Base-by-base conservation (phyloP, 805 yeast species). In the Zygosaccharomyces pseudorouxii region DNA sequence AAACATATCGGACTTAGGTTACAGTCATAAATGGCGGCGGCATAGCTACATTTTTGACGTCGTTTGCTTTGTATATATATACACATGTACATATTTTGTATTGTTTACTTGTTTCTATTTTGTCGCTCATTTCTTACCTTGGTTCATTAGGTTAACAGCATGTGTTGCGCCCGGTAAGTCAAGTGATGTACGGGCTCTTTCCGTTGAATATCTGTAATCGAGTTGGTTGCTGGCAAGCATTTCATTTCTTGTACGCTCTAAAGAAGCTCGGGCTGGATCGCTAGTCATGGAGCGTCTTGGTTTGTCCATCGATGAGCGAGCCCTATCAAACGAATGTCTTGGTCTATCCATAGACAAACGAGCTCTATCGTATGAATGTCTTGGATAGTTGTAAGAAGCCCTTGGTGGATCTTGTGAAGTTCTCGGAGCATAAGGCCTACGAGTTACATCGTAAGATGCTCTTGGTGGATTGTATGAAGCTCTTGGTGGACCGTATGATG, bases 91-190 rank as follows among this genome's bases (percentile, higher is more conserved):
- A 22, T 22, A 22, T 8, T 33, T 9, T 14, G 11, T 14, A 33
- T 4, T 9, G 20, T 33, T 14, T 16, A 4, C 37, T 10, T 16
- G 7, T 14, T 10, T 14, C 3, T 9, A 33, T 14, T 16, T 8
- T 33, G 37, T 20, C 19, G 28, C 18, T 39, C 33, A 29, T 41
- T 41, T 51, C 44, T 47, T 50, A 18, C 50, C 45, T 28, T 56
- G 55, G 46, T 67, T 62, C 62, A 68, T 51, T 46, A 68, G 51
- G 4, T 59, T 49, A 18, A 57, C 68, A 5, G 75, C 75, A 43
- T 63, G 66, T 0, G 73, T 71, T 20, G 70, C 56, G 11, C 75
- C 74, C 4, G 75, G 75, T 27, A 71, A 52, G 12, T 71, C 75
- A 25, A 71, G 54, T 5, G 75, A 71, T 2, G 68, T 53, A 55